Evolutionary conservation across 352 stramenopile species (phyloP), one percentile per base, ranked within the genome.

Genomic region (Pythium brachiatum): DNA sequence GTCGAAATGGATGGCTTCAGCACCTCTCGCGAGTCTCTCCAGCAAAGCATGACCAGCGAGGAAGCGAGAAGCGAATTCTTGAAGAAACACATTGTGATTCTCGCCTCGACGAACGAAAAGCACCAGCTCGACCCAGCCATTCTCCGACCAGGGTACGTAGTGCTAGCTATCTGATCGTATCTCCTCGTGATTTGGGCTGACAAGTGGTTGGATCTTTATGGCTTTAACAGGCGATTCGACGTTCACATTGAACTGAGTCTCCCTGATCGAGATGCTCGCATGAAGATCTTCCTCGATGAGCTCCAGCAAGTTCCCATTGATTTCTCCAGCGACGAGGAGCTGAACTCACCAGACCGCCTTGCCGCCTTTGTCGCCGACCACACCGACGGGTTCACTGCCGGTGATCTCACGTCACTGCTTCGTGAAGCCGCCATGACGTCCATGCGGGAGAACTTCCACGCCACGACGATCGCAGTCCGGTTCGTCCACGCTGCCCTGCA

Each of bases 1-100:
- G 78, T 96, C 9, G 90, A 97, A 52, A 96, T 97, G 88, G 90
- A 97, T 69, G 90, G 90, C 7, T 92, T 97, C 53, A 75, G 51
- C 25, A 84, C 81, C 9, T 81, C 72, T 53, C 68, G 64, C 1
- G 64, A 64, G 1, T 77, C 68, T 26, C 38, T 86, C 4, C 51
- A 78, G 39, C 47, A 60, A 5, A 84, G 72, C 39, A 32, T 79
- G 34, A 57, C 61, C 5, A 83, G 59, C 16, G 54, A 73, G 9
- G 71, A 83, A 58, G 77, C 77, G 0, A 78, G 62, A 8, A 74
- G 73, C 34, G 77, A 74, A 3, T 93, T 94, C 57, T 69, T 95
- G 34, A 88, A 89, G 70, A 70, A 93, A 32, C 84, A 94, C 53
- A 76, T 97, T 13, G 82, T 95, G 29, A 83, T 97, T 34, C 74